Base-by-base conservation (phyloP, 176 grass and related monocot species). In the Avena sativa region DNA sequence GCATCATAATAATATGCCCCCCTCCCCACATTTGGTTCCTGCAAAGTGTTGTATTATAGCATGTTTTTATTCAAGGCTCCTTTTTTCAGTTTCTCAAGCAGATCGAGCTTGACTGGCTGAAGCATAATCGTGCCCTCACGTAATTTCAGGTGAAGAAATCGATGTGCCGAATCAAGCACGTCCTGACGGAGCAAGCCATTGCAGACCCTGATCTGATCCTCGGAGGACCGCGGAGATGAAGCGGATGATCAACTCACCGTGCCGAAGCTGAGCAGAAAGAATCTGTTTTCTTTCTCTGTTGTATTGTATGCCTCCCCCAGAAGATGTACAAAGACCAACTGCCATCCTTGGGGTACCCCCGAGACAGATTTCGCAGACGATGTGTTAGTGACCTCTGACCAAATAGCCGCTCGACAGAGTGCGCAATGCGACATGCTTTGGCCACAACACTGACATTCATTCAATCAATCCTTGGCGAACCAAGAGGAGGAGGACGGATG, bases 101-200 rank as follows among this genome's bases (percentile, higher is more conserved):
- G 30, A 32, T 32, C 30, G 44, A 20, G 52, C 4, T 56, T 80
- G 43, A 75, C 38, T 40, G 36, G 36, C 36, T 38, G 36, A 38
- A 38, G 4, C 36, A 38, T 38, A 5, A 32, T 32, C 30, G 36
- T 5, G 3, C 36, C 36, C 36, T 38, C 36, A 5, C 32, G 55
- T 76, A 70, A 91, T 89, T 91, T 80, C 59, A 96, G 97, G 94
- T 91, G 51, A 91, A 95, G 40, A 96, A 90, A 83, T 91, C 94
- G 14, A 93, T 94, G 97, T 98, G 97, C 43, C 87, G 97, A 47
- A 96, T 96, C 76, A 98, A 98, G 82, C 97, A 98, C 74, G 97
- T 98, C 26, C 85, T 96, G 85, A 96, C 94, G 0, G 94, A 98
- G 90, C 91, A 94, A 66, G 97, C 94, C 26, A 96, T 96, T 86